phyloP scores from a whole-genome alignment of 2,329 filamentous ascomycete genomes.

The Cryphonectria parasitica region DNA sequence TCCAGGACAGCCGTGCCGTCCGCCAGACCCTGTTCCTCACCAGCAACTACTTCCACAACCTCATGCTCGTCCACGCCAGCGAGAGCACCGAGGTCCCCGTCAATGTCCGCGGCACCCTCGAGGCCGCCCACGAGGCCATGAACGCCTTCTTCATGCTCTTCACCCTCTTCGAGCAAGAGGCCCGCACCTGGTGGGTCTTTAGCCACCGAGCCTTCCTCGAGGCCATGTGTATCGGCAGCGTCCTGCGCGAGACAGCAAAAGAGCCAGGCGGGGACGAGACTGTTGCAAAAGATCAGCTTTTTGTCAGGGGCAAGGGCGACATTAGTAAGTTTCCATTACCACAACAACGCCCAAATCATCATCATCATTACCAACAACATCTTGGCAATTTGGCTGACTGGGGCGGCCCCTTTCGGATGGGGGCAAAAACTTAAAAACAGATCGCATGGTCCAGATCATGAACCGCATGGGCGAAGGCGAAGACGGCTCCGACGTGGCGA shows the following conservation, averaged over 20 bases:
- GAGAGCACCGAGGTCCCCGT: conserved; percentile 66
- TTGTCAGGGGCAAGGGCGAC: conserved; percentile 62
- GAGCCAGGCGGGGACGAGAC: conserved; percentile 52
- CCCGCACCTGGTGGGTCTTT: conserved; percentile 83
- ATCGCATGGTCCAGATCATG: conserved; percentile 68
- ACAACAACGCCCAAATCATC: not conserved
- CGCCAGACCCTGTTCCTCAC: conserved; percentile 77
- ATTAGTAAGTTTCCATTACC: conserved; percentile 53
- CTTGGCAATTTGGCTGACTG: not conserved
- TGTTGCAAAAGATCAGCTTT: conserved; percentile 58
- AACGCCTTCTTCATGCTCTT: conserved; percentile 76
- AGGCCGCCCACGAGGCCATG: conserved; percentile 77
- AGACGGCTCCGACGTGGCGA: conserved; percentile 61
- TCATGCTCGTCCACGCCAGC: conserved; percentile 77
- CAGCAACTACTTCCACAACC: conserved; percentile 82
- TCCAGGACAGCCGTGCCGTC: conserved; percentile 66
- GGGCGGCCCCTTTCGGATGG: too few relatives aligned
- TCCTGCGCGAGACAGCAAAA: conserved; percentile 56
- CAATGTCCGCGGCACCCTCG: conserved; percentile 71
- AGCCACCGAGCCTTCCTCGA: conserved; percentile 81
- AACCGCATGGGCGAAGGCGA: conserved; percentile 59
- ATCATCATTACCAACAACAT: not conserved
- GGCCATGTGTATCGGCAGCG: conserved; percentile 68
- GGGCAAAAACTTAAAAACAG: conserved; percentile 39
- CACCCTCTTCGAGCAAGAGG: conserved; percentile 69